Conservation (phyloP, 2,329 filamentous ascomycete genomes). For the Tolypocladium amazonense region DNA sequence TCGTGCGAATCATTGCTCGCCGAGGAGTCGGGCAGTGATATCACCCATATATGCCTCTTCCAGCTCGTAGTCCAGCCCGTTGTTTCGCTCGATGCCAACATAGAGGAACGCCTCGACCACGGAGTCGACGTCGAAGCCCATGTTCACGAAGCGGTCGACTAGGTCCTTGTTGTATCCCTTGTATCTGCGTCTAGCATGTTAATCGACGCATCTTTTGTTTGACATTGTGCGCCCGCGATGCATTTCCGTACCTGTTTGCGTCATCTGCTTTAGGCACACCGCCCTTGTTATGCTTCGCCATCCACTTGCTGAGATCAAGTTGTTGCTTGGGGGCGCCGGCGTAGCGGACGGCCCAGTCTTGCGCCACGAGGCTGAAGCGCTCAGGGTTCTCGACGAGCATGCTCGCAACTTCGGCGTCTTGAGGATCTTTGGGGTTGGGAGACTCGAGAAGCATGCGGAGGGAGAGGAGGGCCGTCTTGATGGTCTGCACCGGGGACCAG, state of each 20-base stretch:
- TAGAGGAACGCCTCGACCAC: slow-evolving; percentile 77
- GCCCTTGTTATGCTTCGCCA: slow-evolving; percentile 37
- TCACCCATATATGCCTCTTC: slow-evolving; percentile 87
- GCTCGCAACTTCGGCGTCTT: slow-evolving; percentile 88
- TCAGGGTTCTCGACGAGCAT: slow-evolving; percentile 77
- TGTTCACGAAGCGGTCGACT: slow-evolving; percentile 72
- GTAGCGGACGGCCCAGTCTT: slow-evolving; percentile 81
- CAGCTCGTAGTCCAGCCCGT: slow-evolving; percentile 72
- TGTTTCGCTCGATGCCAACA: slow-evolving; percentile 69
- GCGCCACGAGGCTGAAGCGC: slow-evolving; percentile 69
- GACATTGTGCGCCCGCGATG: neutral
- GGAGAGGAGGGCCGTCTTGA: slow-evolving; percentile 89
- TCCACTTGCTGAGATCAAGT: slow-evolving; percentile 28
- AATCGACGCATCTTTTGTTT: neutral
- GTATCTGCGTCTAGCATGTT: slow-evolving; percentile 46
- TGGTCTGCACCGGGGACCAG: slow-evolving; percentile 94
- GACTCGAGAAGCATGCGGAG: slow-evolving; percentile 86
- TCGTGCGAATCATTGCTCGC: slow-evolving; percentile 46
- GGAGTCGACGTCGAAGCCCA: slow-evolving; percentile 85
- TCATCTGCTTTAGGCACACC: slow-evolving; percentile 6
- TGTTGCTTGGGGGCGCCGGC: slow-evolving; percentile 58
- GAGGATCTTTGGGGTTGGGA: slow-evolving; percentile 91
- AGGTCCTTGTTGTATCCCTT: slow-evolving; percentile 78
- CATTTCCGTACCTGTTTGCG: slow-evolving; percentile 16
- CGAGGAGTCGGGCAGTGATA: slow-evolving; percentile 74